phyloP scores from a whole-genome alignment of 169 alveolate species.

The Plasmodium malariae region DNA sequence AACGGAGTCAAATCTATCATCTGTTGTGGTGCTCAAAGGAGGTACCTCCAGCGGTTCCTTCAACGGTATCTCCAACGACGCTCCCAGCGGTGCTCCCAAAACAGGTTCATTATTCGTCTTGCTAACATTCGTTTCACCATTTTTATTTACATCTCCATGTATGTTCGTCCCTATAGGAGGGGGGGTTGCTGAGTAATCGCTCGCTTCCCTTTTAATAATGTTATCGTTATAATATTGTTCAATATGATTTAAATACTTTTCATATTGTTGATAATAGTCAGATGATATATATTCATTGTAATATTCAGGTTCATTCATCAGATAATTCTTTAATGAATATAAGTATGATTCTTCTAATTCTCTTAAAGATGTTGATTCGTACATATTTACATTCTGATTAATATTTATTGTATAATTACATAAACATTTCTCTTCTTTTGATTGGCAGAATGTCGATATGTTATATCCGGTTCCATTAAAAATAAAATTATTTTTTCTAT shows the following conservation, averaged over 20 bases:
- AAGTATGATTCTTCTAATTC: conserved; percentile 66
- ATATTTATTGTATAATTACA: conserved; percentile 37
- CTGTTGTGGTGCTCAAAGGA: too few relatives aligned
- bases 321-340: conserved; percentile 22
- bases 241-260: neutral
- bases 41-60: too few relatives aligned
- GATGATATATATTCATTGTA: neutral
- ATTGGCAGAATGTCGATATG: conserved; percentile 28
- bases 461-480: conserved; percentile 60
- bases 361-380: conserved; percentile 35
- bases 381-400: conserved; percentile 13
- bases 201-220: neutral
- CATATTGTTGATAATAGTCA: conserved; percentile 14
- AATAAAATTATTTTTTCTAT: neutral
- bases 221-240: neutral
- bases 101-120: too few relatives aligned
- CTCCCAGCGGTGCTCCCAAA: too few relatives aligned
- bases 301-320: conserved; percentile 24
- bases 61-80: too few relatives aligned
- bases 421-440: conserved; percentile 1
- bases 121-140: too few relatives aligned
- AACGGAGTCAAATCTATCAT: too few relatives aligned
- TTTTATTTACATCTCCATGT: neutral
- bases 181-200: too few relatives aligned
- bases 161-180: neutral